These are phyloP conservation scores for Cystobasidium ongulense DNA, from an alignment of 768 basidiomycete genomes.

Conservation along the genomic window DNA sequence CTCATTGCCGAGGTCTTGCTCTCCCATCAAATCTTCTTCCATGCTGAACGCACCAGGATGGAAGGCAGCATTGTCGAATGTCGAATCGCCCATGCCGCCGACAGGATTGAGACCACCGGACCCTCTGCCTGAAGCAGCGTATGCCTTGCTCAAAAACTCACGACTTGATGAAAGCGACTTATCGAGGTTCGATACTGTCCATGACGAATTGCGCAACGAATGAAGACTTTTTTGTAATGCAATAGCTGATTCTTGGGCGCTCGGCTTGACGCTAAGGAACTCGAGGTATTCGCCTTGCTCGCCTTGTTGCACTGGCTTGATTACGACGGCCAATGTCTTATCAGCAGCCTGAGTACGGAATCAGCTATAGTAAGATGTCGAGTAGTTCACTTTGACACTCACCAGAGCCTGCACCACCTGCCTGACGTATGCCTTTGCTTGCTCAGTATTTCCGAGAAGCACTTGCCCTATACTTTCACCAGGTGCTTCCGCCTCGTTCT, in stretches of 20 bases:
- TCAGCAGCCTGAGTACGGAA: not conserved
- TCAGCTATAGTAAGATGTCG: not conserved
- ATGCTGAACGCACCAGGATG: not conserved
- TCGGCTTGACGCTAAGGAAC: not conserved
- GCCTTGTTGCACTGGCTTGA: not conserved
- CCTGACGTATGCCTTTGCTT: conserved; percentile 2
- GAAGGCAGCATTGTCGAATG: not conserved
- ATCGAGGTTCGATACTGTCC: not conserved
- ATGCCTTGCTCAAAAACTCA: conserved; percentile 17
- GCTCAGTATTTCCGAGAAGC: not conserved
- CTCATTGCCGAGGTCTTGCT: not conserved
- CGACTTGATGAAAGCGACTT: not conserved
- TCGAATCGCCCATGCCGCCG: not conserved
- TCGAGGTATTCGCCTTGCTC: not conserved
- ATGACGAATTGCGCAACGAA: not conserved
- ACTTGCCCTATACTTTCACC: not conserved
- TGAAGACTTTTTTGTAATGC: not conserved
- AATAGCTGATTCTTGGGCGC: not conserved
- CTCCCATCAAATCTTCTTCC: conserved; percentile 19
- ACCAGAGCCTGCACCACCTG: conserved; percentile 11
- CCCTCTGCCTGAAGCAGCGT: not conserved
- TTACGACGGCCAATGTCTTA: conserved; percentile 6
- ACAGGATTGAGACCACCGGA: too few species aligned
- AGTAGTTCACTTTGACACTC: not conserved
- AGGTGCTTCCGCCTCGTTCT: not conserved